Evolutionary conservation across 345 rosid species (phyloP).

Genomic region (Adansonia digitata): DNA sequence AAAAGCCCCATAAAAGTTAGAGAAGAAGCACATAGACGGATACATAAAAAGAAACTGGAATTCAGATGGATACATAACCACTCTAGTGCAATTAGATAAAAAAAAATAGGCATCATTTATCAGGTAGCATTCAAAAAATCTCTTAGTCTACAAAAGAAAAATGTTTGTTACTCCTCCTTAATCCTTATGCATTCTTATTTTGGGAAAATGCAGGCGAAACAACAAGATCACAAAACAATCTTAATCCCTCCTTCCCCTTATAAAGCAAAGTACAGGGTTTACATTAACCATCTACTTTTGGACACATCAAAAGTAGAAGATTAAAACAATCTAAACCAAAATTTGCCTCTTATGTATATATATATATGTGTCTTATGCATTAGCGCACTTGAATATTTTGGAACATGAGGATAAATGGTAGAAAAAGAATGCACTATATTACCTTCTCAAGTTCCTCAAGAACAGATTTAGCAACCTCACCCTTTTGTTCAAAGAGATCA

Average conservation of each 20-base stretch:
- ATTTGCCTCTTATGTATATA: background rate
- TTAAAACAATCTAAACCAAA: slow-evolving; percentile 1
- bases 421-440: background rate
- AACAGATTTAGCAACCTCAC: slow-evolving; percentile 94
- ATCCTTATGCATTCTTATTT: background rate
- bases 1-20: background rate
- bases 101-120: background rate
- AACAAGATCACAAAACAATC: background rate
- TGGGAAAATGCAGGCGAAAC: background rate
- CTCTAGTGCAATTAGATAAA: background rate
- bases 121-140: background rate
- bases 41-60: background rate
- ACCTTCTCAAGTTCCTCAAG: slow-evolving; percentile 96
- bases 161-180: background rate
- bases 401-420: background rate
- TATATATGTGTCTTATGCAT: background rate
- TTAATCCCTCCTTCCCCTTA: background rate
- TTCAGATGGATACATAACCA: background rate
- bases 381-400: background rate
- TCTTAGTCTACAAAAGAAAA: background rate
- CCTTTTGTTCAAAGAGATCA: slow-evolving; percentile 94
- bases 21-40: background rate
- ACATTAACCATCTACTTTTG: background rate
- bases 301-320: background rate
- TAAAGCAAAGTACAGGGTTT: background rate